These are phyloP conservation scores for Andrographis paniculata DNA, from an alignment of 305 asterid genomes.

Conservation along the genomic window DNA sequence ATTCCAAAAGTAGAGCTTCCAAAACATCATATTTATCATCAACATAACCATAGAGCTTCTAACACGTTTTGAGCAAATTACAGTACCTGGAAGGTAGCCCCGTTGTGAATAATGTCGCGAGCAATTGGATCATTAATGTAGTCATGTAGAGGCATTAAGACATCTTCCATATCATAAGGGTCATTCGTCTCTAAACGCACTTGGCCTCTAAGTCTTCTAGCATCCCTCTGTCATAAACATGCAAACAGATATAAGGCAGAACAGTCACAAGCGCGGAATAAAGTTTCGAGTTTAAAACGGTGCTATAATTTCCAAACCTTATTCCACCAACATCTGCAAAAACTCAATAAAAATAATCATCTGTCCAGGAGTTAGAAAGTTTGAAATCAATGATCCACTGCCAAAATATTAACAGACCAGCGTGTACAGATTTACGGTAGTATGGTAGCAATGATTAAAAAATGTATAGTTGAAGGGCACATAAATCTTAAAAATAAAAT, in stretches of 20 bases:
- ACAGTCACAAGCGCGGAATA: too few species aligned
- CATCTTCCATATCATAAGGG: constrained; percentile 64
- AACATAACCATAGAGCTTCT: constrained; percentile 14
- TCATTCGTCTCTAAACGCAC: constrained; percentile 30
- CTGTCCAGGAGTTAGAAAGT: constrained; percentile 2
- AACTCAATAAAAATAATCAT: constrained; percentile 3
- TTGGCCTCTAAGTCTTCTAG: constrained; percentile 46
- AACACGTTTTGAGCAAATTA: constrained; percentile 17
- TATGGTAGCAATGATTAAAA: background rate
- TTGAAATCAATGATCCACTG: constrained; percentile 1
- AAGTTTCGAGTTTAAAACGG: too few species aligned
- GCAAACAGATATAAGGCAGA: too few species aligned
- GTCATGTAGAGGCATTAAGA: constrained; percentile 75
- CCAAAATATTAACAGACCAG: constrained; percentile 2
- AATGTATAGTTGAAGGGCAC: too few species aligned
- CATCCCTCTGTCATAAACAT: constrained; percentile 61
- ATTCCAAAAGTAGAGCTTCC: constrained; percentile 8
- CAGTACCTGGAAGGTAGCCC: constrained; percentile 94
- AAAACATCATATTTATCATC: constrained; percentile 5
- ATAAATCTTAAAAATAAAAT: too few species aligned
- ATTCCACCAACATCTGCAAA: constrained; percentile 8
- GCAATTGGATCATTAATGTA: constrained; percentile 78
- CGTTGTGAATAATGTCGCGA: constrained; percentile 78
- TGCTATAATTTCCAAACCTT: constrained; percentile 10
- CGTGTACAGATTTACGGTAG: too few species aligned